Base-by-base conservation (phyloP, 495 filamentous ascomycete genomes). In the Neurospora africana region DNA sequence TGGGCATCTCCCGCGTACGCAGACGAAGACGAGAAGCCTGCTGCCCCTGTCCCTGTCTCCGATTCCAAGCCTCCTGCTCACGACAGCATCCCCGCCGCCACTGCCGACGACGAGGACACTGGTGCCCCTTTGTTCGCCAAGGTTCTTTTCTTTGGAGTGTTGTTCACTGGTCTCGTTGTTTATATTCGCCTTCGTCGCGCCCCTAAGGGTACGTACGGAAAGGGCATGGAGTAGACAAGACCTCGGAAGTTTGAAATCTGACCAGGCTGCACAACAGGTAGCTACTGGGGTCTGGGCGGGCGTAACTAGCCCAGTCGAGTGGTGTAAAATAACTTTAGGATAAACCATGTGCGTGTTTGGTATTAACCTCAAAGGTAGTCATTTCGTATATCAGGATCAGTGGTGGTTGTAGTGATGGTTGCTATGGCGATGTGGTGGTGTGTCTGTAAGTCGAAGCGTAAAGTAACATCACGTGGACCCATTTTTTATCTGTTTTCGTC, bases 111-210 rank as follows among this genome's bases (percentile, higher is more conserved):
- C 35, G 76, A 73, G 19, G 80, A 78, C 3, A 77, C 23, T 83
- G 77, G 78, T 65, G 53, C 53, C 53, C 76, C 77, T 13, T 61
- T 81, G 68, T 10, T 78, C 44, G 77, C 79, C 71, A 83, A 83
- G 79, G 78, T 76, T 15, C 72, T 81, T 38, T 71, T 85, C 61
- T 82, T 86, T 68, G 76, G 77, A 68, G 74, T 82, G 41, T 77
- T 86, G 43, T 61, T 83, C 3, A 78, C 70, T 8, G 79, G 78
- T 17, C 70, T 83, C 68, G 79, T 71, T 11, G 67, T 78, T 44
- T 83, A 79, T 75, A 33, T 83, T 19, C 79, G 81, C 70, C 37
- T 76, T 13, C 53, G 53, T 17, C 13, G 53, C 53, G 53, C 53
- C 27, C 53, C 33, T 19, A 72, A 53, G 68, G 19, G 71, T 68